A percentile compares a stretch with the other conserved stretches of the same genome.
phyloP scores from a whole-genome alignment of 1,284 basidiomycete genomes.

The Boletus hoseneyae region DNA sequence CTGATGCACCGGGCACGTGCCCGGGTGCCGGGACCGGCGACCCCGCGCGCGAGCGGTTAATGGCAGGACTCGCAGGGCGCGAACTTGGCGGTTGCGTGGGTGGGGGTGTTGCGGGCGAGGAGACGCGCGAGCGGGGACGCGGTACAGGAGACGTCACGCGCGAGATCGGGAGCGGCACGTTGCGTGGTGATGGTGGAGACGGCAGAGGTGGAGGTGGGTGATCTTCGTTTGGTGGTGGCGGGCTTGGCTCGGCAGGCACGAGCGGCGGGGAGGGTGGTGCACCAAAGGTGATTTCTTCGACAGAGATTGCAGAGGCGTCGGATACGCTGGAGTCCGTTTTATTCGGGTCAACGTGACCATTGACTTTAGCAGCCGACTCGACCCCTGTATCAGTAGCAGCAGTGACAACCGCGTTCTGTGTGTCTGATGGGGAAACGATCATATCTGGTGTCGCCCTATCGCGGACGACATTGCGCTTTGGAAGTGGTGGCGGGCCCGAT shows the following conservation, averaged over 20 bases:
- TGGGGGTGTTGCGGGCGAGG: slow-evolving; percentile 24
- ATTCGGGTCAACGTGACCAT: slow-evolving; percentile 8
- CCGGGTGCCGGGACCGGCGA: slow-evolving; percentile 21
- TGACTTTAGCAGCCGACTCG: not conserved
- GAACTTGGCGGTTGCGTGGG: slow-evolving; percentile 22
- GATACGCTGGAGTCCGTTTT: slow-evolving; percentile 4
- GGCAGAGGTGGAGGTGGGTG: not conserved
- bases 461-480: slow-evolving; percentile 22
- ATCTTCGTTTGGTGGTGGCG: slow-evolving; percentile 6
- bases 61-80: slow-evolving; percentile 19
- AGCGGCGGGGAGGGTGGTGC: slow-evolving; percentile 3
- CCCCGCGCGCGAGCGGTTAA: slow-evolving; percentile 25
- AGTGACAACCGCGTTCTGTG: not conserved
- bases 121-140: slow-evolving; percentile 26
- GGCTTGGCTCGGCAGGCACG: slow-evolving; percentile 3
- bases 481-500: slow-evolving; percentile 27
- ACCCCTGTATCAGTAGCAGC: no score
- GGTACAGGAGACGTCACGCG: slow-evolving; percentile 18
- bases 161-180: slow-evolving; percentile 22
- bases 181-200: slow-evolving; percentile 15
- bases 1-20: not conserved
- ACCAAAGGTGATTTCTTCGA: slow-evolving; percentile 18
- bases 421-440: not conserved
- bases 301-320: slow-evolving; percentile 3
- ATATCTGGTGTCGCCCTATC: not conserved